Evolutionary conservation across 108 stramenopile species (phyloP).

Genomic region (Cyclotella atomus): DNA sequence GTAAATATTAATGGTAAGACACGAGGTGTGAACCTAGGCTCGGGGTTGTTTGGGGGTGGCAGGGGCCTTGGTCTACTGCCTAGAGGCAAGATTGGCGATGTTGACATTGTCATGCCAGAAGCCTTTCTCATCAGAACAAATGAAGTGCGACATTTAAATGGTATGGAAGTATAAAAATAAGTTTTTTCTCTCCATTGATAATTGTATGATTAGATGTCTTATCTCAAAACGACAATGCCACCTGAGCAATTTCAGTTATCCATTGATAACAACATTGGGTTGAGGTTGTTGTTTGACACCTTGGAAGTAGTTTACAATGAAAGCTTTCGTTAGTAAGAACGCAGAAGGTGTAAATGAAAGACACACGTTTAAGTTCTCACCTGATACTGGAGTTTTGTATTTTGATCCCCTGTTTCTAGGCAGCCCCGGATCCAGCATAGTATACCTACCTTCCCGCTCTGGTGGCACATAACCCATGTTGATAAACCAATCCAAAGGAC

Average conservation of each 20-base stretch:
- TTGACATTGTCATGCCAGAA: slow-evolving; percentile 54
- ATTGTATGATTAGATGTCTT: too few relatives aligned
- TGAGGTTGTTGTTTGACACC: background rate
- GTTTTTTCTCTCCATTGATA: too few relatives aligned
- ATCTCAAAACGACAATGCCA: too few relatives aligned
- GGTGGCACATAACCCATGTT: slow-evolving; percentile 84
- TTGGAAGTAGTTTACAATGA: too few relatives aligned
- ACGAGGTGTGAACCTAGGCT: slow-evolving; percentile 31
- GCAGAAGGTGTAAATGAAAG: background rate
- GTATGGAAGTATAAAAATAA: slow-evolving; percentile 38
- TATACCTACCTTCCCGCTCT: slow-evolving; percentile 71
- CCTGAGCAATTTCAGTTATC: too few relatives aligned
- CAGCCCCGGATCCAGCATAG: slow-evolving; percentile 45
- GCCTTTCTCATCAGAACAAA: slow-evolving; percentile 57
- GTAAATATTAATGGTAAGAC: slow-evolving; percentile 45
- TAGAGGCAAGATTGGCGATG: slow-evolving; percentile 5
- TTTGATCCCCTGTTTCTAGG: slow-evolving; percentile 17
- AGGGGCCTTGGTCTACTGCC: slow-evolving; percentile 23
- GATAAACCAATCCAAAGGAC: slow-evolving; percentile 86
- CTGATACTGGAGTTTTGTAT: background rate
- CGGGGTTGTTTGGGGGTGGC: slow-evolving; percentile 58
- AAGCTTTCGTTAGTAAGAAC: background rate
- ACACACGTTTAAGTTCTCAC: background rate
- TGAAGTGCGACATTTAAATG: slow-evolving; percentile 72
- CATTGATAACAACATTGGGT: background rate